These are phyloP conservation scores for Pythium aristosporum DNA, from an alignment of 352 stramenopile genomes.

Conservation along the genomic window DNA sequence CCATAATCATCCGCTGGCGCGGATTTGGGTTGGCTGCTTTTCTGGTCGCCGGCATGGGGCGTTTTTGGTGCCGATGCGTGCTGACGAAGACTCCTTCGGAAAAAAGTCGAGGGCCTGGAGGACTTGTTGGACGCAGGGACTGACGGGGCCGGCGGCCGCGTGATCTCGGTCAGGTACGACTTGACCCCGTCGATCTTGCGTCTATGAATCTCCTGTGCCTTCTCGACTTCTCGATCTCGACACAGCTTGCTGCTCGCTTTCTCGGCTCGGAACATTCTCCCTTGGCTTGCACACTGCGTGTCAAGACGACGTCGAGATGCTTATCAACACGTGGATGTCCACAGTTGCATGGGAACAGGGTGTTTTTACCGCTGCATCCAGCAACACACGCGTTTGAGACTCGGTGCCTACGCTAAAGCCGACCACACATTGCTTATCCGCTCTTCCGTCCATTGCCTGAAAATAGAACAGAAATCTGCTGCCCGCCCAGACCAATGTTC, in stretches of 20 bases:
- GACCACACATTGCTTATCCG: not conserved
- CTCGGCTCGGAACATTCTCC: slow-evolving; percentile 65
- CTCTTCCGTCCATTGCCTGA: slow-evolving; percentile 2
- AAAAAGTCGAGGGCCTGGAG: slow-evolving; percentile 23
- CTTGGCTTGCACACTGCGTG: not conserved
- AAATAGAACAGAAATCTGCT: slow-evolving; percentile 2
- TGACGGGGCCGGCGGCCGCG: slow-evolving; percentile 22
- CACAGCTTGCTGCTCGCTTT: slow-evolving; percentile 80
- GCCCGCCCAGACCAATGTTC: not conserved
- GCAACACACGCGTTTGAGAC: not conserved
- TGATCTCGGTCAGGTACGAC: slow-evolving; percentile 45
- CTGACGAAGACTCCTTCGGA: slow-evolving; percentile 23
- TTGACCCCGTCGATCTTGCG: slow-evolving; percentile 73
- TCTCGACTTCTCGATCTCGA: slow-evolving; percentile 65
- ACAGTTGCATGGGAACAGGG: slow-evolving; percentile 1
- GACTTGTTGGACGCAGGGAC: slow-evolving; percentile 18
- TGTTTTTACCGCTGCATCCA: not conserved
- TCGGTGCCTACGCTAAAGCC: not conserved
- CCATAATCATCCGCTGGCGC: not conserved
- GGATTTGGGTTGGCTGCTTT: not conserved
- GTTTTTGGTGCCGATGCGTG: not conserved
- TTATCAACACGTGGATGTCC: not conserved
- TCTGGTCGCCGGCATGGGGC: not conserved
- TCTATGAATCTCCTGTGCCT: slow-evolving; percentile 63
- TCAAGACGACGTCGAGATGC: not conserved